Conservation (phyloP, 2,329 filamentous ascomycete species). For the Dendrostoma leiphaemia region DNA sequence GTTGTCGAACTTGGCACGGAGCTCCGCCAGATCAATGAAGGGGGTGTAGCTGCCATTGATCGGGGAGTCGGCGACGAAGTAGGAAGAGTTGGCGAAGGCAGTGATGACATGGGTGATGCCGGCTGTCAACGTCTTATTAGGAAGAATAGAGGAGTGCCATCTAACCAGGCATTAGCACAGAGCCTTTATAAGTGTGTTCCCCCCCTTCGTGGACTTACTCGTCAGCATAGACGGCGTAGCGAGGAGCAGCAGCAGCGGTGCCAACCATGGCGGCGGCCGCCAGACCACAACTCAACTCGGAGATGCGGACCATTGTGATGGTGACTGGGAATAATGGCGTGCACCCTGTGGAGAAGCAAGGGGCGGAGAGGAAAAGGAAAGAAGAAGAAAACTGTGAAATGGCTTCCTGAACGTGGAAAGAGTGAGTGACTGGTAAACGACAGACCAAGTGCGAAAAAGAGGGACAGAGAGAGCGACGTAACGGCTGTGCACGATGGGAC, state of each 20-base stretch:
- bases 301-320: slow-evolving; percentile 12
- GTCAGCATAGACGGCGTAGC: slow-evolving; percentile 17
- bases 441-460: too few species aligned
- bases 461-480: too few species aligned
- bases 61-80: slow-evolving; percentile 46
- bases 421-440: too few species aligned
- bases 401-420: too few species aligned
- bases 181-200: too few species aligned
- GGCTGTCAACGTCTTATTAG: slow-evolving; percentile 29
- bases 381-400: background rate
- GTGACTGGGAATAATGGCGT: too few species aligned
- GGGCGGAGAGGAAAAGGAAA: too few species aligned
- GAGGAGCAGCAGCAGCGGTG: slow-evolving; percentile 1
- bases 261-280: background rate
- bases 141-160: slow-evolving; percentile 10
- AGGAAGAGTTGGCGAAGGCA: slow-evolving; percentile 49
- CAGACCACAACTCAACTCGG: slow-evolving; percentile 2
- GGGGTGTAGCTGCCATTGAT: slow-evolving; percentile 43
- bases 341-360: too few species aligned
- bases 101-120: slow-evolving; percentile 55
- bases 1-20: slow-evolving; percentile 50
- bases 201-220: slow-evolving; percentile 11
- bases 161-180: too few species aligned
- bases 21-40: slow-evolving; percentile 49
- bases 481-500: too few species aligned